Conservation (phyloP, 1,284 basidiomycete genomes). For the Ganoderma sinense region DNA sequence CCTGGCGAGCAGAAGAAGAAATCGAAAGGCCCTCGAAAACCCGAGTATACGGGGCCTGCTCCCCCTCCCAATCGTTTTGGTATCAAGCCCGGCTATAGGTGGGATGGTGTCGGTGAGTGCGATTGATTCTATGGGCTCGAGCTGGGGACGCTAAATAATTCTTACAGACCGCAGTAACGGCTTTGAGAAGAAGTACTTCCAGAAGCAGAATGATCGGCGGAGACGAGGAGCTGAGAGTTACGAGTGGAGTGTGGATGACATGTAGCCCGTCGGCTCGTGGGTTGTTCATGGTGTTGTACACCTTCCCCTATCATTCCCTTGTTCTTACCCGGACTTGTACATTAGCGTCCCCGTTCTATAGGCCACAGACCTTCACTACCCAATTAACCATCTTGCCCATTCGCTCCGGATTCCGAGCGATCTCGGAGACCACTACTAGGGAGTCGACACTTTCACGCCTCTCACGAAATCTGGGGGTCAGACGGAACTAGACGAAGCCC, state of each 20-base stretch:
- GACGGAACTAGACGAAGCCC: no score
- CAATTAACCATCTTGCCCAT: background rate
- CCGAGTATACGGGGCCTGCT: slow-evolving; percentile 87
- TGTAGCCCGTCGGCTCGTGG: slow-evolving; percentile 53
- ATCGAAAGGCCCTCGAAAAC: slow-evolving; percentile 78
- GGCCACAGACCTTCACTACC: background rate
- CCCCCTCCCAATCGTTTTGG: slow-evolving; percentile 95
- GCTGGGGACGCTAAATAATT: background rate
- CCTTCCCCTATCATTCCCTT: background rate
- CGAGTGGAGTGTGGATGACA: slow-evolving; percentile 89
- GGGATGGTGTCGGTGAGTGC: slow-evolving; percentile 92
- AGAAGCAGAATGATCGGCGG: slow-evolving; percentile 78
- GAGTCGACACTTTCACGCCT: no score
- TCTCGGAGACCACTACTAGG: no score
- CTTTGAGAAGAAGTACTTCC: slow-evolving; percentile 93
- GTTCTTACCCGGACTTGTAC: background rate
- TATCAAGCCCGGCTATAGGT: slow-evolving; percentile 94
- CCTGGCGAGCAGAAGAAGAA: slow-evolving; percentile 65
- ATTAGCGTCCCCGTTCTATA: background rate
- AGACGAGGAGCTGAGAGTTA: slow-evolving; percentile 77
- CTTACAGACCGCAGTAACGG: slow-evolving; percentile 87
- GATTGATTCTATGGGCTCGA: background rate
- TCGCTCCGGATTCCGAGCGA: no score
- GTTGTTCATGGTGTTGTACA: background rate
- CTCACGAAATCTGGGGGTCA: no score